Base-by-base conservation (phyloP, 2,329 filamentous ascomycete species). In the Neonectria punicea region DNA sequence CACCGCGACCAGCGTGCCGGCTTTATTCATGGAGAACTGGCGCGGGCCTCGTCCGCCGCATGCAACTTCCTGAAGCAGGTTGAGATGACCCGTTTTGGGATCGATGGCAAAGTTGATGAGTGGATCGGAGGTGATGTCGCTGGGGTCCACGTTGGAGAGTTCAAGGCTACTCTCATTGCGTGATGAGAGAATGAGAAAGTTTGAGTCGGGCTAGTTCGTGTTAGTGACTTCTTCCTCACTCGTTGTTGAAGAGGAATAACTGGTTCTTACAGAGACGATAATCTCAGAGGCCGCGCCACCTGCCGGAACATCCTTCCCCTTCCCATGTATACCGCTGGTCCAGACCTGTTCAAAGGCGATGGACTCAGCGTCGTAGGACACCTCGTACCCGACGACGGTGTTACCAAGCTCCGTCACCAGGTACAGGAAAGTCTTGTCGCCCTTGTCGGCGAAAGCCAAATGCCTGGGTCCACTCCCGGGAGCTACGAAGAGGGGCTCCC, bases 171-270 rank as follows among this genome's bases (percentile, higher is more conserved):
- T 82, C 74, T 91, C 90, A 74, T 86, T 86, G 66, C 92, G 89
- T 67, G 91, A 92, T 2, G 90, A 91, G 46, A 91, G 84, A 69
- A 92, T 82, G 56, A 94, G 75, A 80, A 89, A 92, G 39, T 84
- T 86, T 65, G 84, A 81, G 72, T 89, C 86, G 53, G 87, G 86
- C 87, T 89, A 58, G 20, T 53, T 49, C 10, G 44, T 47, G 53
- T 49, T 30, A 60, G 53, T 41, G 39, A 22, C 59, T 32, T 68
- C 46, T 41, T 18, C n/a, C 18, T 20, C n/a, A 20, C 5, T 10
- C 5, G 18, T 56, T 32, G 18, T 56, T 32, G 41, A 10, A n/a
- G 9, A 18, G 8, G n/a, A 28, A 20, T 9, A 13, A 14, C 22
- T 7, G 41, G 18, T 4, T 81, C 86, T 80, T 79, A 90, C 87